Percentiles rank a stretch among this genome's conserved stretches.
Evolutionary conservation across 164 flowering plant genomes (phyloP).

Genomic region (Aristolochia contorta): DNA sequence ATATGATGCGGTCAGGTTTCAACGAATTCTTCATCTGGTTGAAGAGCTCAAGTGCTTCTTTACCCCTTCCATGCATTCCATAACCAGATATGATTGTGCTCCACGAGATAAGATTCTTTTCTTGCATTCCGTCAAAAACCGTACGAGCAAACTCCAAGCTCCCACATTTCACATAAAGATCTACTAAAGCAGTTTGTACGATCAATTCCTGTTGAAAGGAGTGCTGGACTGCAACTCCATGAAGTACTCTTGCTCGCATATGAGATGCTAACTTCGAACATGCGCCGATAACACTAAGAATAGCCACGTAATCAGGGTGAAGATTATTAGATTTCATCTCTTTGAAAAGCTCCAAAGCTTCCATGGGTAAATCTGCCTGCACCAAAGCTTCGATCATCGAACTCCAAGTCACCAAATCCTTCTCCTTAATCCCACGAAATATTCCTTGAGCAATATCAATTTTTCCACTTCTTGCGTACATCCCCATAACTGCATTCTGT

Average conservation of each 20-base stretch:
- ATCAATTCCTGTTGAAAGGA: conserved; percentile 1
- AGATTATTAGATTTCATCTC: conserved; percentile 11
- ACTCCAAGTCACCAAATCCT: conserved; percentile 27
- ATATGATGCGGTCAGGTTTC: conserved; percentile 24
- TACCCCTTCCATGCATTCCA: conserved; percentile 26
- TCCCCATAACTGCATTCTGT: conserved; percentile 22
- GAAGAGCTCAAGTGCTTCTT: conserved; percentile 23
- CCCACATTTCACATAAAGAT: conserved; percentile 29
- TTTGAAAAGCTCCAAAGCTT: conserved; percentile 16
- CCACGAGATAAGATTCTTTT: conserved; percentile 26
- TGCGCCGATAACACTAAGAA: conserved; percentile 13
- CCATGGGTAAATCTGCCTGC: conserved; percentile 14
- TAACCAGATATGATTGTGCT: conserved; percentile 33
- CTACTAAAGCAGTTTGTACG: conserved; percentile 16
- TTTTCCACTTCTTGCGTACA: conserved; percentile 25
- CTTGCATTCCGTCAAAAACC: conserved; percentile 23
- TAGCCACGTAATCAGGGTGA: conserved; percentile 19
- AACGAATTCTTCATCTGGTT: conserved; percentile 18
- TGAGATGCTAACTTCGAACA: conserved; percentile 7
- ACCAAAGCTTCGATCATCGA: conserved; percentile 27
- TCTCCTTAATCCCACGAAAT: conserved; percentile 12
- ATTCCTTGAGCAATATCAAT: conserved; percentile 15
- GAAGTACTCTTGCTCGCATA: conserved; percentile 17
- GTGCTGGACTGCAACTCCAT: conserved; percentile 16
- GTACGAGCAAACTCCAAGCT: conserved; percentile 18